Conservation (phyloP, 139 green algal genomes). For the Auxenochlorella pyrenoidosa region DNA sequence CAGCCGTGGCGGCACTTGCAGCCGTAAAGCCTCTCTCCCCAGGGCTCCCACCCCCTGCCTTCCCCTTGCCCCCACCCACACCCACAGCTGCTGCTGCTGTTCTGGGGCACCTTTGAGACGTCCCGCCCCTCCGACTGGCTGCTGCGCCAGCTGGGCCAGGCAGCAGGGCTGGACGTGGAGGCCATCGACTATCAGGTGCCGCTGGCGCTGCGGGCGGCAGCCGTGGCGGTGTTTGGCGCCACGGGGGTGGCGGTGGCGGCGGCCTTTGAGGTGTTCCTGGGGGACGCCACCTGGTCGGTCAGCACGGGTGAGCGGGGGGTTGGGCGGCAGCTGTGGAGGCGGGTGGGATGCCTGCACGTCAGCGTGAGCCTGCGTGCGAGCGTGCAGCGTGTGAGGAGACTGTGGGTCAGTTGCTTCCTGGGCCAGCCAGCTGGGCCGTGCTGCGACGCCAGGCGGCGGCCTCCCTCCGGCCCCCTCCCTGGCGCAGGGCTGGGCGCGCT, state of each 20-base stretch:
- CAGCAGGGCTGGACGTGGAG: slow-evolving; percentile 38
- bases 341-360: neutral
- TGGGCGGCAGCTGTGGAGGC: neutral
- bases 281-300: slow-evolving; percentile 59
- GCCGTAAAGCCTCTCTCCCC: neutral
- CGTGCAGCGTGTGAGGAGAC: too few relatives aligned
- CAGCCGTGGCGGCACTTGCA: too few relatives aligned
- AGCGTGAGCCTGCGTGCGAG: neutral
- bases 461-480: neutral
- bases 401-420: too few relatives aligned
- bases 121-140: slow-evolving; percentile 79
- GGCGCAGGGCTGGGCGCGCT: slow-evolving; percentile 47
- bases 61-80: neutral
- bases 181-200: slow-evolving; percentile 59
- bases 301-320: slow-evolving; percentile 55
- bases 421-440: too few relatives aligned
- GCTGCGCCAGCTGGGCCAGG: slow-evolving; percentile 42
- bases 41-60: neutral
- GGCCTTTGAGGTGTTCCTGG: slow-evolving; percentile 43
- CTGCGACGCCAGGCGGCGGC: neutral
- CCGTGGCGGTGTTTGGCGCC: slow-evolving; percentile 37
- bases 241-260: slow-evolving; percentile 46
- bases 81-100: slow-evolving; percentile 80
- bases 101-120: slow-evolving; percentile 79
- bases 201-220: slow-evolving; percentile 23